Conservation (phyloP, 139 green algal genomes). For the Mesotaenium endlicherianum region DNA sequence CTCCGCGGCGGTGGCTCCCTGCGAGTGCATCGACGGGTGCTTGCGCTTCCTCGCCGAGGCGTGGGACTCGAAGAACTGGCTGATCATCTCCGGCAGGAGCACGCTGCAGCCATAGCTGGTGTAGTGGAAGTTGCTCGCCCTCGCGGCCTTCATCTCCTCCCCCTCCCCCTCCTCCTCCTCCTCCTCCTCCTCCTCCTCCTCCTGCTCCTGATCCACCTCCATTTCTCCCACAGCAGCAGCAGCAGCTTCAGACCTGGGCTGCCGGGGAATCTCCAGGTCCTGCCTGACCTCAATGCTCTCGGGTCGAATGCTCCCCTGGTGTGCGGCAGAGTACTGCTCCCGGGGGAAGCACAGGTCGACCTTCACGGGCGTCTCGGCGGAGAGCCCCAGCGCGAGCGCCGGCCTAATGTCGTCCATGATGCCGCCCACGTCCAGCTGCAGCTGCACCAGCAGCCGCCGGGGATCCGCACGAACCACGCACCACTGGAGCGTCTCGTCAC, state of each 20-base stretch:
- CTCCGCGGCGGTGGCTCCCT: too few relatives aligned
- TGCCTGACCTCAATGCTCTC: too few relatives aligned
- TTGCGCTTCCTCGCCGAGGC: too few relatives aligned
- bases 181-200: not conserved
- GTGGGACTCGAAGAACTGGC: too few relatives aligned
- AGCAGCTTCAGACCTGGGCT: not conserved
- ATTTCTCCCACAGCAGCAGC: slow-evolving; percentile 4
- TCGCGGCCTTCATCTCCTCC: not conserved
- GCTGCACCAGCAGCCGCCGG: not conserved
- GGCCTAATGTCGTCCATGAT: not conserved
- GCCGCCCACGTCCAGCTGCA: not conserved
- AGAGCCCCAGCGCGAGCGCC: not conserved
- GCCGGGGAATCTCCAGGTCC: not conserved
- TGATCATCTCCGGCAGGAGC: too few relatives aligned
- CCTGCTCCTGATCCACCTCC: too few relatives aligned
- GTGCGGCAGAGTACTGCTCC: too few relatives aligned
- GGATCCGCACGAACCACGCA: not conserved
- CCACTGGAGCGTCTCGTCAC: too few relatives aligned
- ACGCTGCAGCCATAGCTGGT: too few relatives aligned
- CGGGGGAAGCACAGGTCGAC: not conserved
- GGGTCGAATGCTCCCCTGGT: too few relatives aligned
- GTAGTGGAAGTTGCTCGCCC: not conserved
- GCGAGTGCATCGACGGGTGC: too few relatives aligned
- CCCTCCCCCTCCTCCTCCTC: not conserved
- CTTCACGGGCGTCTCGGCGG: not conserved